Evolutionary conservation across 306 rosid genomes (phyloP), one percentile per base, ranked within the genome.

Genomic region (Cicer pinnatifidum): DNA sequence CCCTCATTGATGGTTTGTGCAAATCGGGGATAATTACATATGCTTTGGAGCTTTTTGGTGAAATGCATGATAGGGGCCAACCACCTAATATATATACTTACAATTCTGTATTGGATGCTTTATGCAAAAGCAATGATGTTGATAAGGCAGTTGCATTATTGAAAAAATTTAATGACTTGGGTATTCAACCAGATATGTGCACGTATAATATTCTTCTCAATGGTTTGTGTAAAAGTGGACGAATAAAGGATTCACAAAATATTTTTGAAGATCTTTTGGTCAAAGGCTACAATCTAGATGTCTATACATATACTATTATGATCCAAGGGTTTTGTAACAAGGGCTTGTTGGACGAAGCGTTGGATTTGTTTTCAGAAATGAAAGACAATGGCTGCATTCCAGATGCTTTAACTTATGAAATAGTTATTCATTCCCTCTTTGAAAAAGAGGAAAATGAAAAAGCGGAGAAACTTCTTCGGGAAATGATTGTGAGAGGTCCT

Each of bases 51-150:
- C 80, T 75, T 9, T 10, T 75, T 11, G 20, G 66, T 65, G 73
- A 52, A 23, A 75, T 75, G 73, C n/a, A 3, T 28, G 37, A 66
- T 41, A n/a, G 9, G 23, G 80, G 44, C 2, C 79, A 75, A 51
- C 44, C 11, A 1, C 53, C 72, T 0, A 0, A 75, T 54, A 1
- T 53, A 9, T 5, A 66, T 44, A 75, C 80, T 15, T 77, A 68
- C 19, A 46, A 0, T 68, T 46, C 37, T 20, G 19, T 79, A 0
- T 1, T 80, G 4, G 54, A 80, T 1, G 50, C 13, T 7, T 57
- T 73, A 15, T 73, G 44, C 66, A 60, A 35, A 60, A 35, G 3
- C 6, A 3, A 12, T n/a, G 6, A 12, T 2, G 44, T 60, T 35
- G 66, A 60, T 11, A 12, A 35, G 45, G 17, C 66, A 6, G n/a